Conservation (phyloP, 352 stramenopile genomes). For the Phytopythium cucurbitacearum region DNA sequence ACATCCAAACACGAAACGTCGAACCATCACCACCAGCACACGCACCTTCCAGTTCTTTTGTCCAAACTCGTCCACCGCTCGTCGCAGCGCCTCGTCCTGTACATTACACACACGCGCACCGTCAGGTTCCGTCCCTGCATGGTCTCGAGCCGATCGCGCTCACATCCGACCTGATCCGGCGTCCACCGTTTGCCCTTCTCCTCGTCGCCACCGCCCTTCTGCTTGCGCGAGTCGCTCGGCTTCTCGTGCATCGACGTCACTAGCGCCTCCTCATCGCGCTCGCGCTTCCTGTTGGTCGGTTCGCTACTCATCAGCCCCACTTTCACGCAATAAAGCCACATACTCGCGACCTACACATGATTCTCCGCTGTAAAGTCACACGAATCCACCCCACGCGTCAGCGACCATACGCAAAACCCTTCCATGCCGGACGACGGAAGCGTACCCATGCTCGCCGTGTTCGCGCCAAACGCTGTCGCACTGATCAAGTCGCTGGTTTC, state of each 20-base stretch:
- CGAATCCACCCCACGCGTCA: too few species aligned
- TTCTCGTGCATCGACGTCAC: conserved; percentile 45
- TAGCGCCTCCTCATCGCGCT: conserved; percentile 31
- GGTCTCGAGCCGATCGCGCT: background rate
- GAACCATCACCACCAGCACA: background rate
- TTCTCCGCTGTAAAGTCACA: too few species aligned
- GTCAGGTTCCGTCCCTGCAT: background rate
- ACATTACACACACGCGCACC: background rate
- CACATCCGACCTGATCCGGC: conserved; percentile 26
- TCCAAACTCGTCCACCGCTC: conserved; percentile 69
- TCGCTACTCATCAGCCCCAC: too few species aligned
- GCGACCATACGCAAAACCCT: too few species aligned
- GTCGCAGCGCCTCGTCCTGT: conserved; percentile 70
- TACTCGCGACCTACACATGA: too few species aligned
- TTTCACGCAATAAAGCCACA: too few species aligned
- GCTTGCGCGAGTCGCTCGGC: conserved; percentile 49
- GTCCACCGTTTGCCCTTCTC: conserved; percentile 74
- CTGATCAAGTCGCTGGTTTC: too few species aligned
- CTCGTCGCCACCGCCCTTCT: conserved; percentile 33
- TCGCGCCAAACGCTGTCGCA: too few species aligned
- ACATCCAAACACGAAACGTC: background rate
- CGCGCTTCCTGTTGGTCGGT: conserved; percentile 36
- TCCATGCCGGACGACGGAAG: too few species aligned
- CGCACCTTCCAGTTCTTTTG: conserved; percentile 83
- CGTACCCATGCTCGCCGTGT: too few species aligned